Base-by-base conservation (phyloP, 164 flowering plant genomes). In the Stephania cephalantha region DNA sequence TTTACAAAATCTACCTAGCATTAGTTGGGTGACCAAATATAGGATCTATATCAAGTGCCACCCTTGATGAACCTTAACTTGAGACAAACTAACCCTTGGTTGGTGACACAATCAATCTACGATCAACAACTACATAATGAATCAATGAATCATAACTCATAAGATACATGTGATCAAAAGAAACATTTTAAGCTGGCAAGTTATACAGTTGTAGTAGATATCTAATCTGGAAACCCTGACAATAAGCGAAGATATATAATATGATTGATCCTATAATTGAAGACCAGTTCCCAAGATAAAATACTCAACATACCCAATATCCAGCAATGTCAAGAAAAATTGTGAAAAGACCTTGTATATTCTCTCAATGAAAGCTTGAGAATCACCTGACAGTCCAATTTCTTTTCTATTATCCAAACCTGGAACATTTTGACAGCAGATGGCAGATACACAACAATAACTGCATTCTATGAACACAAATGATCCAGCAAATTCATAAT, bases 81-180 rank as follows among this genome's bases (percentile, higher is more conserved):
- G 46, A 69, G 65, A 68, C 22, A 71, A 46, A 29, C 74, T 75
- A 42, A 65, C 66, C 78, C 76, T 80, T 81, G 76, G 85, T 77
- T 83, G 84, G 88, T 87, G 83, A 79, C 78, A 77, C 82, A 82
- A 1, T 78, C 89, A 90, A 82, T 87, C 88, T 86, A 85, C 74
- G 85, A 79, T 85, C 78, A 83, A 78, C 84, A 83, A 83, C 74
- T 35, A 35, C 42, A 35, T 35, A 79, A 79, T 76, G 76, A 61
- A 44, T 82, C n/a, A 35, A 35, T 35, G 6, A 58, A 58, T 58
- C 65, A 17, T 58, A 58, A 17, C 65, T 58, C 65, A 58, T 58
- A 58, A 58, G 3, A 58, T 2, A 20, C 65, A 58, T 58, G 18
- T 58, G 15, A 17, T 17, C 4, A 18, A 58, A 58, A 58, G n/a